Base-by-base conservation (phyloP, 23 red algal species). In the Agarophyton chilense region DNA sequence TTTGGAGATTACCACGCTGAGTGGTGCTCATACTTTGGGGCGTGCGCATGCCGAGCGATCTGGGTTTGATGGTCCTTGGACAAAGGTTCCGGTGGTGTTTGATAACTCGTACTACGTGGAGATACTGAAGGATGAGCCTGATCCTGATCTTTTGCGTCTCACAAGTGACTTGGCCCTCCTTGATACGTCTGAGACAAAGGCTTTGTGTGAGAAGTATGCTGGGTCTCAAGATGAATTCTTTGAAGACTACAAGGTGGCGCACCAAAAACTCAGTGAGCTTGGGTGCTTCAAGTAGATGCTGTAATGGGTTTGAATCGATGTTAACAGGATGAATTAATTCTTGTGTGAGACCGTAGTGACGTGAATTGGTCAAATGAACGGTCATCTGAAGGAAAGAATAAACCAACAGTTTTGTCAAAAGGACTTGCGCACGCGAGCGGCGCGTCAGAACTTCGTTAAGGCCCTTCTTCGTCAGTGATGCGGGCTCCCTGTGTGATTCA, bases 91-190 rank as follows among this genome's bases (percentile, higher is more conserved):
- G 63, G 73, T 96, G 51, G 72, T 86, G 19, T 99, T 95, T 77
- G 90, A 95, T 63, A 99, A 99, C 76, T 58, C 84, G 45, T 99
- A 99, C 73, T 99, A 94, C 52, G 78, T 90, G n/a, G 92, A 95
- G 47, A 84, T 98, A 24, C 43, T 95, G 10, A 92, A 95, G 74
- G 86, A 94, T 33, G 68, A 97, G n/a, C 83, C 96, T 28, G 96
- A 98, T 60, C 96, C 96, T 19, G 80, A 80, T 32, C 75, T 98
- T 55, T 45, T 98, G 58, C 81, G 90, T 50, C 45, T 98, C 45
- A 64, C 78, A 22, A 90, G 77, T 33, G 96, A 98, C 46, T 28
- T 92, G 81, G 92, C 96, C 35, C 91, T 98, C 13, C 81, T 98
- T 42, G 92, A 95, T 64, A 83, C 82, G 32, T 51, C 87, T 19